These are phyloP conservation scores for Calonectria naviculata DNA, from an alignment of 2,329 filamentous ascomycete species.

Conservation along the genomic window DNA sequence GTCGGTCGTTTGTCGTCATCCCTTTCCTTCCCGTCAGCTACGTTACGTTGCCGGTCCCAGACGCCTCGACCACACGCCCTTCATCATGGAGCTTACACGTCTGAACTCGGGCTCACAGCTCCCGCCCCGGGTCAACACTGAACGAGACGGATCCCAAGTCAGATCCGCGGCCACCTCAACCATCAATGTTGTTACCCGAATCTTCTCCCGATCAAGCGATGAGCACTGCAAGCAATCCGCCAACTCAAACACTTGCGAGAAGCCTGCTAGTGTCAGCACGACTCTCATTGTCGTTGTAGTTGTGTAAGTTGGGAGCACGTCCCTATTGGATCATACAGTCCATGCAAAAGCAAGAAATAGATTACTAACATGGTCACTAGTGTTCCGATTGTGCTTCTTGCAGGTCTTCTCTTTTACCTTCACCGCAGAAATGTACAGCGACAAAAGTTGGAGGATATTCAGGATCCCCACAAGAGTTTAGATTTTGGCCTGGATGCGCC, in stretches of 20 bases:
- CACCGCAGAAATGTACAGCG: conserved; percentile 83
- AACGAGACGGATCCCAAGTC: conserved; percentile 23
- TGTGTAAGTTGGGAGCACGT: conserved; percentile 65
- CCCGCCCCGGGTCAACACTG: conserved; percentile 41
- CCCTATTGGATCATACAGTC: neutral
- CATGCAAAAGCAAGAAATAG: neutral
- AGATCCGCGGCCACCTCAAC: conserved; percentile 14
- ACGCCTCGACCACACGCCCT: conserved; percentile 12
- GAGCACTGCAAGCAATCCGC: conserved; percentile 33
- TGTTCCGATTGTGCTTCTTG: conserved; percentile 77
- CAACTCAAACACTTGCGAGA: conserved; percentile 64
- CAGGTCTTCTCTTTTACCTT: conserved; percentile 77
- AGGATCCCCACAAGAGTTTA: conserved; percentile 89
- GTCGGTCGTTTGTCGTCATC: conserved; percentile 14
- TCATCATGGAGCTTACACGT: conserved; percentile 33
- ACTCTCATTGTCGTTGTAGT: conserved; percentile 77
- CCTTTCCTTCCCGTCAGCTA: conserved; percentile 1
- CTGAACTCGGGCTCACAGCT: conserved; percentile 35
- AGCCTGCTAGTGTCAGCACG: conserved; percentile 64
- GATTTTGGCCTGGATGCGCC: conserved; percentile 84
- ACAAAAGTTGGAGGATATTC: conserved; percentile 79
- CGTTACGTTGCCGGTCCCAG: conserved; percentile 13
- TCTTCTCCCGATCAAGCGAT: conserved; percentile 27
- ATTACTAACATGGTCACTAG: conserved; percentile 57
- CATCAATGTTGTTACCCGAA: conserved; percentile 29